These are phyloP conservation scores for Cutaneotrichosporon sp. DNA, from an alignment of 1,284 basidiomycete species.

Conservation along the genomic window DNA sequence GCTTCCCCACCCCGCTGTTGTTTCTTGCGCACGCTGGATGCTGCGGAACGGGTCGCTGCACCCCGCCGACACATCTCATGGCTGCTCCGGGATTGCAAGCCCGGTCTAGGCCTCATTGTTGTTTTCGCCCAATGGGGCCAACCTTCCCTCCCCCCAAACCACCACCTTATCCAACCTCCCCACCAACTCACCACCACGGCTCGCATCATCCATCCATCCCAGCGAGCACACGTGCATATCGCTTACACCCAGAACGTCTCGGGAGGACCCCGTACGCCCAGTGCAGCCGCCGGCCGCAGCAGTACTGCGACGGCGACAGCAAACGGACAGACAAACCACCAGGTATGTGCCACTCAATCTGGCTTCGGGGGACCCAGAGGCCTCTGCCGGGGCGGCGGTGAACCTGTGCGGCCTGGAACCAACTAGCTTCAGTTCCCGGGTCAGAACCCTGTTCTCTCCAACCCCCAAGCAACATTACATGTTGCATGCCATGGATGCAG, in stretches of 20 bases:
- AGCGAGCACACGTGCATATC: not conserved
- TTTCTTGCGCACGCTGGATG: not conserved
- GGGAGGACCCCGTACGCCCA: slow-evolving; percentile 13
- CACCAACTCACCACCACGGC: not conserved
- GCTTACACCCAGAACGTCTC: not conserved
- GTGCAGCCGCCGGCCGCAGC: not conserved
- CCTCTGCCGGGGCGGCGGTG: not conserved
- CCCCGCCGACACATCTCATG: not conserved
- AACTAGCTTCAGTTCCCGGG: not conserved
- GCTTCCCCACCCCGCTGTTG: not conserved
- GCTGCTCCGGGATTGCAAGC: not conserved
- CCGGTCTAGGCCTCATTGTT: slow-evolving; percentile 7
- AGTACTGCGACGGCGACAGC: not conserved
- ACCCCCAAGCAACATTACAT: not conserved
- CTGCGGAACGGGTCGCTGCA: not conserved
- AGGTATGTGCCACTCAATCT: not conserved
- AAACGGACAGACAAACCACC: not conserved
- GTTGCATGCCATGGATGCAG: not conserved
- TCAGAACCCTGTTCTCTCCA: slow-evolving; percentile 2
- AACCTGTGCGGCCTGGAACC: not conserved
- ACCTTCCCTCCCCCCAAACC: not conserved
- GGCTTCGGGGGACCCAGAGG: not conserved
- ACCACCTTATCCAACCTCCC: not conserved
- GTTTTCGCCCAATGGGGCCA: slow-evolving; percentile 13
- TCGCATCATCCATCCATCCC: not conserved